Base-by-base conservation (phyloP, 2,329 filamentous ascomycete genomes). In the Fusarium multiceps region DNA sequence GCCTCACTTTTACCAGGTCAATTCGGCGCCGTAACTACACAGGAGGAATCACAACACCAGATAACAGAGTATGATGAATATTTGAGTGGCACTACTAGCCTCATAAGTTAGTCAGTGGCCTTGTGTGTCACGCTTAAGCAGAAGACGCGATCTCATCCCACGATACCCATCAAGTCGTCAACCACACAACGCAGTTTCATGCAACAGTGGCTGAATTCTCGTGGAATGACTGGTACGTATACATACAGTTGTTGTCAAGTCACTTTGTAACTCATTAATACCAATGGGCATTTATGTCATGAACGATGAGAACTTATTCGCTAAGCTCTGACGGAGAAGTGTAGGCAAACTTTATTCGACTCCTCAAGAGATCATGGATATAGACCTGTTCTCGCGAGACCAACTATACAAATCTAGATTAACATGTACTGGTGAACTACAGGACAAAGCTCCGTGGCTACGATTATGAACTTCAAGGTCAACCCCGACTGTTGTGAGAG, bases 181-280 rank as follows among this genome's bases (percentile, higher is more conserved):
- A 37, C 18, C 34, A 37, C 34, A 37, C 34, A 37, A 37, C 18
- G 10, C 6, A 3, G 18, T n/a, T n/a, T 37, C 34, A 2, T 37
- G 34, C 34, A 18, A 11, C 10, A n/a, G 6, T n/a, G 34, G 18
- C 16, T 11, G 10, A n/a, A n/a, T n/a, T n/a, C 34, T 37, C 4
- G 7, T 37, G 18, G 4, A 37, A n/a, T 11, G 3, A 18, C 34
- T 11, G 18, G 1, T 7, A 6, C 5, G 9, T 0, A n/a, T n/a
- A 11, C 6, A 4, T n/a, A 11, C 3, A n/a, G 6, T 0, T 11
- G 1, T n/a, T 7, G 10, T n/a, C 3, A 37, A 7, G 11, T n/a
- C 3, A 3, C 3, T 0, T 7, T 37, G 5, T 2, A 7, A 6
- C 4, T 7, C 1, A 37, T 37, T 11, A 6, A 12, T 12, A 37